Base-by-base conservation (phyloP, 768 basidiomycete species). In the Leccinum truebloodii region DNA sequence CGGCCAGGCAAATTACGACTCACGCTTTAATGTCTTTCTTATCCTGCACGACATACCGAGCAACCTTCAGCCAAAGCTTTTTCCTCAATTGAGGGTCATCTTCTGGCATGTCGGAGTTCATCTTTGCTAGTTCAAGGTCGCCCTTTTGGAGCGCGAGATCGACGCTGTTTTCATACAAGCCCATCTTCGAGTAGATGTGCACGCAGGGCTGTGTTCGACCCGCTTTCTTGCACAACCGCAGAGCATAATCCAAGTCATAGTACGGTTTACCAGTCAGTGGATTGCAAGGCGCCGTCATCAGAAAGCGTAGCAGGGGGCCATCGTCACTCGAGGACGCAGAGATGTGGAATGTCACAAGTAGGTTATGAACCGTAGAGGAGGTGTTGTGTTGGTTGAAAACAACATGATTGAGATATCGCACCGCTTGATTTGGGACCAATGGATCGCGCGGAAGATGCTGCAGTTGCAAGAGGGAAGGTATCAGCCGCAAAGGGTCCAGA, bases 21-120 rank as follows among this genome's bases (percentile, higher is more conserved):
- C 75, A 97, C 97, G 93, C 87, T 80, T 97, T 96, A 75, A 99
- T 96, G 65, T 98, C 97, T 70, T 95, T 90, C 80, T 97, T 93
- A 76, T 98, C 94, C 69, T 96, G 94, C 14, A 99, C 95, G 48
- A 98, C 95, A 75, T 95, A 95, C 63, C 90, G 90, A n/a, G 97
- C 97, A 66, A 98, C 94, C 79, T 98, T 98, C 56, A 99, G 79
- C 97, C 97, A 99, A 55, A 99, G 78, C 74, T 94, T 95, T 80
- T 96, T 98, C 62, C 92, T 79, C 63, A 98, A 70, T 35, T 84
- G 83, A 55, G 85, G 86, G 68, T 98, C 95, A 61, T 94, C 94
- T 65, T 92, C 93, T 8, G 94, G 94, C 83, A 89, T 89, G 71
- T 99, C 94, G 3, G 97, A 97, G 66, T 97, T 95, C 65, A 89